Evolutionary conservation across 306 rosid genomes (phyloP).

Genomic region (Lathyrus sativus): DNA sequence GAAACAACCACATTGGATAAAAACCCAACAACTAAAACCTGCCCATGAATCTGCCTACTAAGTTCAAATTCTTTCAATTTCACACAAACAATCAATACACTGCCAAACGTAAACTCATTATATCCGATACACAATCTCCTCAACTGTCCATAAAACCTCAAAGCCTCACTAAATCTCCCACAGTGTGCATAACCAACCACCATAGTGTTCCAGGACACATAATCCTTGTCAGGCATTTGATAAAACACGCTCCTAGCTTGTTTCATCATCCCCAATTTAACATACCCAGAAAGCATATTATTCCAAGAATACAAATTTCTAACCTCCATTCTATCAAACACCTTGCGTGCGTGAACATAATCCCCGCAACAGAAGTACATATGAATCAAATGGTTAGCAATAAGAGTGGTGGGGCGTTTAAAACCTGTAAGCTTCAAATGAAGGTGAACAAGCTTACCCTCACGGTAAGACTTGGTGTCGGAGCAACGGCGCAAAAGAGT

Average conservation of each 20-base stretch:
- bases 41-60: constrained; percentile 78
- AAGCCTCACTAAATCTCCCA: no score
- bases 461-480: constrained; percentile 42
- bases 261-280: no score
- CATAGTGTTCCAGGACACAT: no score
- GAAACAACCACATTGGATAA: no score
- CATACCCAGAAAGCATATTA: no score
- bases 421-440: constrained; percentile 72
- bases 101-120: constrained; percentile 74
- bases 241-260: no score
- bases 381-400: constrained; percentile 68
- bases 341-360: constrained; percentile 59
- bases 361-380: constrained; percentile 69
- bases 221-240: no score
- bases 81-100: constrained; percentile 71
- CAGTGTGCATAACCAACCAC: no score
- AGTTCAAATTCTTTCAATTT: constrained; percentile 59
- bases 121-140: no score
- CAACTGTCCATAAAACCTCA: no score
- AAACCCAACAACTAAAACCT: constrained; percentile 76
- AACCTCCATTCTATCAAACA: constrained; percentile 74
- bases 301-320: constrained; percentile 86
- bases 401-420: constrained; percentile 58
- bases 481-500: constrained; percentile 64
- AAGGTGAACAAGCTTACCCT: constrained; percentile 69